Evolutionary conservation across 148 eudicot species (phyloP).

Genomic region (Chenopodium formosanum): DNA sequence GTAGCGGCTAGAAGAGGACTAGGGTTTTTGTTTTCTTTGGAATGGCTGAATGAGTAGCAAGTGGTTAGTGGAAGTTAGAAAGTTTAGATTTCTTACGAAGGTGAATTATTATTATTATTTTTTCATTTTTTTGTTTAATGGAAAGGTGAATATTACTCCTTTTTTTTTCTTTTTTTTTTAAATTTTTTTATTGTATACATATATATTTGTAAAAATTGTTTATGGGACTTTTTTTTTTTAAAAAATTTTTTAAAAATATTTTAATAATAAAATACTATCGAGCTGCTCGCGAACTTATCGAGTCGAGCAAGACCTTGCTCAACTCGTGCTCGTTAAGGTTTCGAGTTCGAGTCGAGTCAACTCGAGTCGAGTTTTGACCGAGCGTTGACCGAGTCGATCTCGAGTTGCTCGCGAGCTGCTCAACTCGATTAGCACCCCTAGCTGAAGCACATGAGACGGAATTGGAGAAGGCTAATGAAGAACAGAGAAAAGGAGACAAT

Average conservation of each 20-base stretch:
- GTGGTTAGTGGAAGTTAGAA: no score
- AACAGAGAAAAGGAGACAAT: no score
- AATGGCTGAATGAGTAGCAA: neutral
- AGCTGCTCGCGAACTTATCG: neutral
- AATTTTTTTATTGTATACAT: neutral
- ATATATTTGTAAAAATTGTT: neutral
- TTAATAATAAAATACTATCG: neutral
- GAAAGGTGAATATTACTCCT: no score
- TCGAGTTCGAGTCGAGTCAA: neutral
- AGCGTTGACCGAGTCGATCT: neutral
- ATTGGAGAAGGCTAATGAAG: no score
- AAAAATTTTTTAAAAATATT: neutral
- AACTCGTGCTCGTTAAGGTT: neutral
- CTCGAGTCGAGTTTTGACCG: neutral
- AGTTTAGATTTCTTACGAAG: no score
- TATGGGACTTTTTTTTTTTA: neutral
- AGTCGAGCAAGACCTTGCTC: neutral
- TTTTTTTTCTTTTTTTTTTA: no score
- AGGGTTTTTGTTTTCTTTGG: neutral
- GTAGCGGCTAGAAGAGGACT: no score
- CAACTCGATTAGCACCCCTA: neutral
- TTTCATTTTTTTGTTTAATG: no score
- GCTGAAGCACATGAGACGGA: no score
- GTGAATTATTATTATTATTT: no score
- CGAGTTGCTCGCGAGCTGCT: constrained; percentile 1